phyloP scores from a whole-genome alignment of 1,284 basidiomycete genomes.

The Cystobasidium sp. region DNA sequence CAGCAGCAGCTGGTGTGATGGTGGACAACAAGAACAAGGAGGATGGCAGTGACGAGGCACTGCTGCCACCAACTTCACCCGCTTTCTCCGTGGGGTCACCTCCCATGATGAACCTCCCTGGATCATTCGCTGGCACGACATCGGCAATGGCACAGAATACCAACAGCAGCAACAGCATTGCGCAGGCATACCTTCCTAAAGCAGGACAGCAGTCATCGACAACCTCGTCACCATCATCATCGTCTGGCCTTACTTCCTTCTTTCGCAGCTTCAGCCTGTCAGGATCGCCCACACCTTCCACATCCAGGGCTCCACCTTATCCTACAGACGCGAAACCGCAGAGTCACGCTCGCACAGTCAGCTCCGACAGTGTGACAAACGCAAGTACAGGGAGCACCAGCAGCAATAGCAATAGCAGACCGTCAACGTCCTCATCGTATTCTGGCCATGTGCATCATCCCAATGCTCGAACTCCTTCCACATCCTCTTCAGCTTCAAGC shows the following conservation, averaged over 20 bases:
- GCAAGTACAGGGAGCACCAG: not conserved
- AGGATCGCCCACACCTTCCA: not conserved
- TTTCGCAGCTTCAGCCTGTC: conserved; percentile 11
- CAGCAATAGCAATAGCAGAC: not conserved
- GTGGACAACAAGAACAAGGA: too few relatives aligned
- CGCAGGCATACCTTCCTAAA: not conserved
- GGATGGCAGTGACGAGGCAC: not conserved
- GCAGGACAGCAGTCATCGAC: not conserved
- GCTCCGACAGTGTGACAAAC: not conserved
- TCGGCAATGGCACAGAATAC: not conserved
- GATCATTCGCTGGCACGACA: not conserved
- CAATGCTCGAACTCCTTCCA: not conserved
- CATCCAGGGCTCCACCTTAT: not conserved
- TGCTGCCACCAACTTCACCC: not conserved
- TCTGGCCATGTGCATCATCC: not conserved
- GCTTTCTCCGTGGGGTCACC: conserved; percentile 6
- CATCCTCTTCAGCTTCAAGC: not conserved
- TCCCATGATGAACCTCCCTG: not conserved
- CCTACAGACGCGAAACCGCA: not conserved
- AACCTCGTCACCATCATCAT: not conserved
- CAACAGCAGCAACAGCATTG: not conserved
- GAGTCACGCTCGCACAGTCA: conserved; percentile 15
- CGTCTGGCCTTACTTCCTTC: conserved; percentile 24
- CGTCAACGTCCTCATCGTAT: not conserved
- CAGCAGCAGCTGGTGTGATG: too few relatives aligned